These are phyloP conservation scores for Thraustochytrium aureum DNA, from an alignment of 352 stramenopile species.

Conservation along the genomic window DNA sequence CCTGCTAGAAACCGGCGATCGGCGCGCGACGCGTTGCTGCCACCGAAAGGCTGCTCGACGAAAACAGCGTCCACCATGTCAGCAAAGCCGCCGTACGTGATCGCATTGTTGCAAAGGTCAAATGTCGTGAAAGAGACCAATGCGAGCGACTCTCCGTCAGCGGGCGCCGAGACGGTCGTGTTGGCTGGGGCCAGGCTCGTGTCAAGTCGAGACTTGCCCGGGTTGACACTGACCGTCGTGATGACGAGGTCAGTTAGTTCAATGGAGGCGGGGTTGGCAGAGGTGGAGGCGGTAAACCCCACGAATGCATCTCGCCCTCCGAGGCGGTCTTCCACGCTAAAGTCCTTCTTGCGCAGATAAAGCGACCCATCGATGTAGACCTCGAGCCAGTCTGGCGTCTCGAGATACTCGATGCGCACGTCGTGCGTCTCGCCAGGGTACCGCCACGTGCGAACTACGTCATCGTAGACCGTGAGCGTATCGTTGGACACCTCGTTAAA, in stretches of 20 bases:
- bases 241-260: slow-evolving; percentile 24
- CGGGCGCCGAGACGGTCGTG: not conserved
- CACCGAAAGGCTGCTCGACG: no score
- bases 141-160: slow-evolving; percentile 9
- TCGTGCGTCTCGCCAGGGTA: slow-evolving; percentile 3
- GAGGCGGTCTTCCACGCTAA: slow-evolving; percentile 24
- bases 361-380: slow-evolving; percentile 52
- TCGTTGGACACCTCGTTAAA: not conserved
- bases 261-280: not conserved
- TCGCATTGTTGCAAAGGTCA: slow-evolving; percentile 39
- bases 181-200: not conserved
- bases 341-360: slow-evolving; percentile 45
- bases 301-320: slow-evolving; percentile 29
- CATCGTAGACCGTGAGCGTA: slow-evolving; percentile 28
- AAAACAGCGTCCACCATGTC: slow-evolving; percentile 1
- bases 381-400: slow-evolving; percentile 41
- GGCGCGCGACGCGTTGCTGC: not conserved
- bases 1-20: not conserved
- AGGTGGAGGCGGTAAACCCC: slow-evolving; percentile 27
- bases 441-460: not conserved
- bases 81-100: slow-evolving; percentile 41
- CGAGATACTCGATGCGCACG: slow-evolving; percentile 51
- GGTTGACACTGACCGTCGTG: slow-evolving; percentile 32
- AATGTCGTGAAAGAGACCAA: slow-evolving; percentile 26
- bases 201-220: not conserved